These are phyloP conservation scores for Fusarium sambucinum DNA, from an alignment of 2,329 filamentous ascomycete genomes.

Conservation along the genomic window DNA sequence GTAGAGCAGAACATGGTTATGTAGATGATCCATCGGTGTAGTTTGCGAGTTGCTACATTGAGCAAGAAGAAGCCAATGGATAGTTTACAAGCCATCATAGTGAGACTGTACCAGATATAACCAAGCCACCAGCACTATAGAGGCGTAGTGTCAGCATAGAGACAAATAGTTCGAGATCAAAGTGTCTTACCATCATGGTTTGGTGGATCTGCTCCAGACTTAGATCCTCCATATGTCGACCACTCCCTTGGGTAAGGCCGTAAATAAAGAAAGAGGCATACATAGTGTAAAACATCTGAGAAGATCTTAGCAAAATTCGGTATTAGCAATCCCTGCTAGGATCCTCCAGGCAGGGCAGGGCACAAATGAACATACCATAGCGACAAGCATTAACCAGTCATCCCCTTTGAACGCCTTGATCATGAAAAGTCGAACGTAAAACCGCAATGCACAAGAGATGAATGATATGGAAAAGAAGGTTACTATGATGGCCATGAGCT, in stretches of 20 bases:
- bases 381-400: slow-evolving; percentile 54
- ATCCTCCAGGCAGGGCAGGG: background rate
- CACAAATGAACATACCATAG: slow-evolving; percentile 42
- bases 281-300: slow-evolving; percentile 38
- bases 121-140: slow-evolving; percentile 48
- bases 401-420: slow-evolving; percentile 53
- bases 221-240: slow-evolving; percentile 45
- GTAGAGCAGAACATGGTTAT: slow-evolving; percentile 45
- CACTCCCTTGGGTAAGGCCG: slow-evolving; percentile 54
- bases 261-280: slow-evolving; percentile 21
- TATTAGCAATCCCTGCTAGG: background rate
- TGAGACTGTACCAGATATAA: slow-evolving; percentile 45
- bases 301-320: slow-evolving; percentile 26
- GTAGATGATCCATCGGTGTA: slow-evolving; percentile 46
- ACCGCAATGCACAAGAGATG: slow-evolving; percentile 47
- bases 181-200: slow-evolving; percentile 50
- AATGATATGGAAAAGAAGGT: slow-evolving; percentile 44
- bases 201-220: slow-evolving; percentile 47
- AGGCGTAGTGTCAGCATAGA: background rate
- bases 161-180: background rate
- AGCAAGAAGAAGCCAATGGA: slow-evolving; percentile 54
- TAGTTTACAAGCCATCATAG: slow-evolving; percentile 50
- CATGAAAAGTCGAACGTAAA: slow-evolving; percentile 51
- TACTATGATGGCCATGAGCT: slow-evolving; percentile 50
- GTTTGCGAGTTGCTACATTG: slow-evolving; percentile 43